Evolutionary conservation across 2,329 filamentous ascomycete species (phyloP), one percentile per base, ranked within the genome.

Genomic region (Chrysoporthe deuterocubensis): DNA sequence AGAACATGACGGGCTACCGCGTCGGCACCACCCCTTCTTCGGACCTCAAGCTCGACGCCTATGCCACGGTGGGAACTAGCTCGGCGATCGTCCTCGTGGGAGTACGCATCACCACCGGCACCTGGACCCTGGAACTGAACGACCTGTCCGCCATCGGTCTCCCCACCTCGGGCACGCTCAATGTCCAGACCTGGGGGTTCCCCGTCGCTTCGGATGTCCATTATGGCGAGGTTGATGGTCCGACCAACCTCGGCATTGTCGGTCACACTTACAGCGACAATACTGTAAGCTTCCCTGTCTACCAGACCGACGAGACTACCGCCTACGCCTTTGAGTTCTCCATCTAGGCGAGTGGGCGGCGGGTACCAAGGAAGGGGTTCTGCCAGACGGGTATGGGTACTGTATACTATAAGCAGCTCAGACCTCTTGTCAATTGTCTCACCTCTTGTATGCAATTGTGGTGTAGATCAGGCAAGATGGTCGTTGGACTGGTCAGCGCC

Each of bases 1-100:
- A 74, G 3, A 79, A 79, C 56, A 83, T 83, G 81, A 80, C 78
- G 0, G 82, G 82, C 3, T 62, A 75, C 16, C 77, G 81, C 18
- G 75, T 80, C 5, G 75, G 74, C 0, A 81, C 80, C 2, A 73
- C 74, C 0, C 75, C 74, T 0, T 78, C 79, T 0, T 69, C 71
- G 4, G 80, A 82, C 65, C 69, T 73, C 2, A 70, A 72, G 4
- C 73, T 81, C 26, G 81, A 82, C 58, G 78, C 76, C 14, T 82
- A 79, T 66, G 76, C 80, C 11, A 78, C 76, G 2, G 74, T 77
- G 21, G 77, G 72, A 32, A 67, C 66, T 0, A 73, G 75, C 52
- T 69, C 67, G 7, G 78, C 78, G 4, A 76, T 77, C n/a, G 73
- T 80, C 48, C 73, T 82, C 18, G 75, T 76, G 1, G 80, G 80